Base-by-base conservation (phyloP, 169 alveolate genomes). In the Plasmodium knowlesi region DNA sequence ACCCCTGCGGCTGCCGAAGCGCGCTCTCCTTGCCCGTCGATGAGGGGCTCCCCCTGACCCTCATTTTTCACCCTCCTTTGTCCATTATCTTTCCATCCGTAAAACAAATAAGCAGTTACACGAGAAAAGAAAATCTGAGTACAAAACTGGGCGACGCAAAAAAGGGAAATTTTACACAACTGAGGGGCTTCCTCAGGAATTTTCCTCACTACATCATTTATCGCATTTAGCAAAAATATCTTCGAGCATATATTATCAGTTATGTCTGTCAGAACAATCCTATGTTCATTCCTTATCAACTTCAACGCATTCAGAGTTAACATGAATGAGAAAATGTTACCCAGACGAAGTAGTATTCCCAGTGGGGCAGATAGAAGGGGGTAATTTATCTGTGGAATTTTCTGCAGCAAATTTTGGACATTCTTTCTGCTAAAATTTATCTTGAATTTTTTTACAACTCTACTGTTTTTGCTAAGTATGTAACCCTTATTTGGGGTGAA, bases 151-250 rank as follows among this genome's bases (percentile, higher is more conserved):
- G 43, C 3, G 16, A 88, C 25, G 32, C 83, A 54, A 78, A 88
- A 88, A 39, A 88, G 50, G 28, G n/a, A 12, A 88, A 78, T 54
- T 34, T 34, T 88, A 25, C 46, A 53, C 32, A 78, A 78, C 14
- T 25, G 41, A 12, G 79, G 53, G 39, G 70, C 43, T 8, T 88
- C 71, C 43, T 41, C 30, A 19, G 86, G 94, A 0, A 78, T 22
- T 32, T 12, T 32, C 41, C 72, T 88, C 37, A 88, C 71, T 14
- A 76, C 81, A 50, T 88, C 94, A 88, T 57, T 78, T 88, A 88
- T 88, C 70, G 94, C 82, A 30, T 76, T 88, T 28, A 88, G 71
- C 22, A 88, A 78, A 78, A 88, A 88, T 37, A 88, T 74, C 67
- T 54, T 88, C 3, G 94, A 54, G 32, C 50, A 28, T 12, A 88